A percentile compares a stretch with the other conserved stretches of the same genome.
Evolutionary conservation across 345 rosid species (phyloP).

Genomic region (Brassica juncea): DNA sequence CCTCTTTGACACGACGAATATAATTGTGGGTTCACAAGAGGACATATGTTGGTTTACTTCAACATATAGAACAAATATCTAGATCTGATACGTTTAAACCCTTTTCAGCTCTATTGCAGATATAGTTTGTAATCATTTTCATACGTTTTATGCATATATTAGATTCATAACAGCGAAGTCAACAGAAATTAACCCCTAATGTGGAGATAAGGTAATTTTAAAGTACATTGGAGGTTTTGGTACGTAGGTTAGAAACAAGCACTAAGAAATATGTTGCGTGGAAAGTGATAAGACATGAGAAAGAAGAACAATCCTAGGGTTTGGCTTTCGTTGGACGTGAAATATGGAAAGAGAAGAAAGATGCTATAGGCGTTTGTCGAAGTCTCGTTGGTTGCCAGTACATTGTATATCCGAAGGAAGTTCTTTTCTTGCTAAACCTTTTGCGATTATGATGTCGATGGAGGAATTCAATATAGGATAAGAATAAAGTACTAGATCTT

Average conservation of each 20-base stretch:
- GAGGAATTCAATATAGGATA: slow-evolving; percentile 26
- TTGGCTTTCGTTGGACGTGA: slow-evolving; percentile 35
- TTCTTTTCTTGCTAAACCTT: slow-evolving; percentile 20
- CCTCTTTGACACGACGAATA: neutral
- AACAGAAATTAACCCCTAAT: neutral
- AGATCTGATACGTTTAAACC: neutral
- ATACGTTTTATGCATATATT: neutral
- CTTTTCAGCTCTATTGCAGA: neutral
- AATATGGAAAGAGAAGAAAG: slow-evolving; percentile 29
- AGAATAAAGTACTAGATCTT: slow-evolving; percentile 35
- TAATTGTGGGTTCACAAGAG: neutral
- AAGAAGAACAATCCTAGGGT: slow-evolving; percentile 25
- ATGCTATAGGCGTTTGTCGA: slow-evolving; percentile 29
- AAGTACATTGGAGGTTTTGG: slow-evolving; percentile 14
- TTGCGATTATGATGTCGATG: slow-evolving; percentile 28
- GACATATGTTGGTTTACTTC: neutral
- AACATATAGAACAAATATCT: neutral
- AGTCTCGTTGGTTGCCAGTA: slow-evolving; percentile 34
- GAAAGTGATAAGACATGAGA: slow-evolving; percentile 23
- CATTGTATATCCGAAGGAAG: slow-evolving; percentile 24
- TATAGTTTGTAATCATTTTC: neutral
- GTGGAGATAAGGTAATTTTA: slow-evolving; percentile 16
- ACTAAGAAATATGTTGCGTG: slow-evolving; percentile 26
- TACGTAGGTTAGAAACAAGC: slow-evolving; percentile 30
- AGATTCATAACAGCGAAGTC: neutral